phyloP scores from a whole-genome alignment of 2,329 filamentous ascomycete genomes.

The Aspergillus fumigatiaffinis region DNA sequence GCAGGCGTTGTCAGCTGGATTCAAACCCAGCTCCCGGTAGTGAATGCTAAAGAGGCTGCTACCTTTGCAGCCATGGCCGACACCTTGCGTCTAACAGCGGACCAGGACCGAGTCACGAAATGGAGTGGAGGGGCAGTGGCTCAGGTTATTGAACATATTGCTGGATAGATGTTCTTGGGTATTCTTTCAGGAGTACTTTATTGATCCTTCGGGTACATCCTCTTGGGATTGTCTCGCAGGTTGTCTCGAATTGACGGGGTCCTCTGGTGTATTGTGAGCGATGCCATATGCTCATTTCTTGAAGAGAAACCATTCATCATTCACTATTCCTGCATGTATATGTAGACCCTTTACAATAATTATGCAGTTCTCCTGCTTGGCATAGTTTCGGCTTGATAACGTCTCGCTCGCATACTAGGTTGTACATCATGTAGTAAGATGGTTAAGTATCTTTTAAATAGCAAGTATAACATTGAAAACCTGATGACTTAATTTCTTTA shows the following conservation, averaged over 20 bases:
- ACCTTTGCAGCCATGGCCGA: conserved; percentile 55
- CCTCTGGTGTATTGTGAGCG: too few relatives aligned
- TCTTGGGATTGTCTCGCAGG: not conserved
- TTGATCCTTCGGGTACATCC: not conserved
- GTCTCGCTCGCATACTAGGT: not conserved
- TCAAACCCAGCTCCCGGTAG: conserved; percentile 53
- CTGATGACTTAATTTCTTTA: not conserved
- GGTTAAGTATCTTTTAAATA: not conserved
- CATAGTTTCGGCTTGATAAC: not conserved
- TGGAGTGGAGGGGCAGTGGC: conserved; percentile 60
- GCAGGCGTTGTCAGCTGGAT: conserved; percentile 74
- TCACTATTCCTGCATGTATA: not conserved
- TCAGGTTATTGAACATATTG: conserved; percentile 25
- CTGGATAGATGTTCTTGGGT: conserved; percentile 7
- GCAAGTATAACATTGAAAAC: not conserved
- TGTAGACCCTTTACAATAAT: not conserved
- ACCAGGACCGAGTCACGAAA: conserved; percentile 58
- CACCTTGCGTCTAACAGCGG: conserved; percentile 62
- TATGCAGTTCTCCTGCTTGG: not conserved
- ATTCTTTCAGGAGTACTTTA: not conserved
- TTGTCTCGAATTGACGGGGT: not conserved
- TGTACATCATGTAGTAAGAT: not conserved
- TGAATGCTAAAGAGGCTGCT: conserved; percentile 40
- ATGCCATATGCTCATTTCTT: too few relatives aligned
- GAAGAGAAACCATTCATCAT: too few relatives aligned